A percentile compares a stretch with the other conserved stretches of the same genome.
These are phyloP conservation scores for Anthracocystis panici-leucophaei DNA, from an alignment of 1,284 basidiomycete genomes.

Conservation along the genomic window DNA sequence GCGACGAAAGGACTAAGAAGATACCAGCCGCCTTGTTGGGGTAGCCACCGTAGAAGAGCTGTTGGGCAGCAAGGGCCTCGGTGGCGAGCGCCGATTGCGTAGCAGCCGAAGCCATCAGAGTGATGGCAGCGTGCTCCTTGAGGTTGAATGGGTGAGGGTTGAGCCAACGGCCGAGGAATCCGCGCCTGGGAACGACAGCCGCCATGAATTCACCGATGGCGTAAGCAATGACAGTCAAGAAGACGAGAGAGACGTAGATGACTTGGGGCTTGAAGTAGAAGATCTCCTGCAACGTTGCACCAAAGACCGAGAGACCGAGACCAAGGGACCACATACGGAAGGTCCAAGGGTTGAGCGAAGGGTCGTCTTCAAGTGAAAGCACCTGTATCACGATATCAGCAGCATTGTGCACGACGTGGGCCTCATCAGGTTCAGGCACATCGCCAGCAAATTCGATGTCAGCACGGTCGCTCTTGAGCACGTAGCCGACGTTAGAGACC, in stretches of 20 bases:
- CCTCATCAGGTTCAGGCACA: slow-evolving; percentile 3
- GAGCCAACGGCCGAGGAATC: slow-evolving; percentile 19
- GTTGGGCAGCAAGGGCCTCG: slow-evolving; percentile 36
- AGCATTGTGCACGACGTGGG: slow-evolving; percentile 24
- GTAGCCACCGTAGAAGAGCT: slow-evolving; percentile 45
- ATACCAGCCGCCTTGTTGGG: slow-evolving; percentile 62
- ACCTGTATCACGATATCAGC: slow-evolving; percentile 29
- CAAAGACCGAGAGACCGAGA: slow-evolving; percentile 28
- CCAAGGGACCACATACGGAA: slow-evolving; percentile 39
- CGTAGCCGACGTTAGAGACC: slow-evolving; percentile 26
- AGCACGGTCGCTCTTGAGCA: slow-evolving; percentile 24
- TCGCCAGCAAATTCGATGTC: slow-evolving; percentile 15
- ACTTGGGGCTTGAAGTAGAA: slow-evolving; percentile 38
- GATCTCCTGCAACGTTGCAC: slow-evolving; percentile 29
- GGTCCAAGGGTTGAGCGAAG: slow-evolving; percentile 35
- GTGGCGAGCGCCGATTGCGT: slow-evolving; percentile 31
- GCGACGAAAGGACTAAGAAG: slow-evolving; percentile 77
- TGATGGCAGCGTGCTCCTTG: slow-evolving; percentile 41
- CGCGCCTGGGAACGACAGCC: slow-evolving; percentile 16
- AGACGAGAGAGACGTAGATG: slow-evolving; percentile 28
- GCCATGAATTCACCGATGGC: slow-evolving; percentile 31
- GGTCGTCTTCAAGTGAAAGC: slow-evolving; percentile 32
- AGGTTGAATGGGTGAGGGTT: slow-evolving; percentile 39
- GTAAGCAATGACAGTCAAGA: slow-evolving; percentile 36
- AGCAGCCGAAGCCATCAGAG: slow-evolving; percentile 34